Evolutionary conservation across 352 stramenopile species (phyloP).

Genomic region (Phytophthora boehmeriae): DNA sequence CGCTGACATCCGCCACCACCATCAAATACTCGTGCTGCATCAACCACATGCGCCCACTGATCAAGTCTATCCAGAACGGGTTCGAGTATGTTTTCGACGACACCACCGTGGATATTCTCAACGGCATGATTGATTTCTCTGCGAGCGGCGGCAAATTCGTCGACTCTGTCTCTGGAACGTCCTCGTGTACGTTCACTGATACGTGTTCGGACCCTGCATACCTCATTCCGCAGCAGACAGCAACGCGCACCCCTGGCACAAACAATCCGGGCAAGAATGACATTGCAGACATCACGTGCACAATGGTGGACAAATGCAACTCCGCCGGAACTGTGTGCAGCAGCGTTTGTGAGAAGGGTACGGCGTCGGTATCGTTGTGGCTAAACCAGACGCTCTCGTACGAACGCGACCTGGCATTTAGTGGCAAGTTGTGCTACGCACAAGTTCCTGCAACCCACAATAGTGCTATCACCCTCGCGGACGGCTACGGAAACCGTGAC

Average conservation of each 20-base stretch:
- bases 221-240: constrained; percentile 36
- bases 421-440: constrained; percentile 45
- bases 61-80: constrained; percentile 41
- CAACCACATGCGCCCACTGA: constrained; percentile 43
- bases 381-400: constrained; percentile 49
- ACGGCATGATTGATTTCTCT: constrained; percentile 53
- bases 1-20: constrained; percentile 30
- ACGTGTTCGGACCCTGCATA: constrained; percentile 43
- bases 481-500: constrained; percentile 64
- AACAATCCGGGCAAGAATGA: constrained; percentile 50
- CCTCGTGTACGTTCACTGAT: constrained; percentile 38
- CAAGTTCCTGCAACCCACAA: constrained; percentile 66
- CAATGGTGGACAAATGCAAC: constrained; percentile 44
- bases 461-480: constrained; percentile 56
- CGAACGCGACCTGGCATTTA: constrained; percentile 50
- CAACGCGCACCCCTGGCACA: constrained; percentile 35
- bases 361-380: constrained; percentile 40
- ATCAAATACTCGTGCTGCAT: constrained; percentile 59
- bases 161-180: constrained; percentile 39
- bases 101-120: constrained; percentile 43
- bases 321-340: constrained; percentile 43
- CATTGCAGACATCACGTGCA: constrained; percentile 39
- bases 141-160: constrained; percentile 38
- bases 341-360: constrained; percentile 49
- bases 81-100: constrained; percentile 50